phyloP scores from a whole-genome alignment of 202 grass and related monocot species.

The Setaria italica region DNA sequence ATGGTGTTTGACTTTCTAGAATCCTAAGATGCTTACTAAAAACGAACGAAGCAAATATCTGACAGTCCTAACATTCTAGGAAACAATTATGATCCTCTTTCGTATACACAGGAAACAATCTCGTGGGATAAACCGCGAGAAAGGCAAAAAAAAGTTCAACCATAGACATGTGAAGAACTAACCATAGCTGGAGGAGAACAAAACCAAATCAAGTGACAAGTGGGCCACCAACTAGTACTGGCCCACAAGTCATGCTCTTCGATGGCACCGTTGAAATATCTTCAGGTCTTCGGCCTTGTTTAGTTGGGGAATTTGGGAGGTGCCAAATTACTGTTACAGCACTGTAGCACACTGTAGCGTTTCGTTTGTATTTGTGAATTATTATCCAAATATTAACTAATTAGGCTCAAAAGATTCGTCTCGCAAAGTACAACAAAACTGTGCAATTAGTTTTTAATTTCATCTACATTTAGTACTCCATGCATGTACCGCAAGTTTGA shows the following conservation, averaged over 20 bases:
- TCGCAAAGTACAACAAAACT: too few relatives aligned
- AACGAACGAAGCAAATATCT: background rate
- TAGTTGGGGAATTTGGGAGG: too few relatives aligned
- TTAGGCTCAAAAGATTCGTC: too few relatives aligned
- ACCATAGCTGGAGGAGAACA: background rate
- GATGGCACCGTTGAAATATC: conserved; percentile 8
- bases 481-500: too few relatives aligned
- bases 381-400: too few relatives aligned
- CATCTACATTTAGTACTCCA: too few relatives aligned
- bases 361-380: too few relatives aligned
- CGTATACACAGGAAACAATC: background rate
- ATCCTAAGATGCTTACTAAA: background rate
- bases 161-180: background rate
- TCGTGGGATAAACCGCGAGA: background rate
- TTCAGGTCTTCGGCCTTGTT: background rate
- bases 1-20: background rate
- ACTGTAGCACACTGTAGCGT: too few relatives aligned
- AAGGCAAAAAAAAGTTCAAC: background rate
- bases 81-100: background rate
- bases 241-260: background rate
- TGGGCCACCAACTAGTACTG: accelerated
- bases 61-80: background rate
- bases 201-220: background rate
- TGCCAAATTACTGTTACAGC: too few relatives aligned
- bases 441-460: too few relatives aligned